These are phyloP conservation scores for Lasiosphaeriaceae sp. DNA, from an alignment of 495 filamentous ascomycete genomes.

Conservation along the genomic window DNA sequence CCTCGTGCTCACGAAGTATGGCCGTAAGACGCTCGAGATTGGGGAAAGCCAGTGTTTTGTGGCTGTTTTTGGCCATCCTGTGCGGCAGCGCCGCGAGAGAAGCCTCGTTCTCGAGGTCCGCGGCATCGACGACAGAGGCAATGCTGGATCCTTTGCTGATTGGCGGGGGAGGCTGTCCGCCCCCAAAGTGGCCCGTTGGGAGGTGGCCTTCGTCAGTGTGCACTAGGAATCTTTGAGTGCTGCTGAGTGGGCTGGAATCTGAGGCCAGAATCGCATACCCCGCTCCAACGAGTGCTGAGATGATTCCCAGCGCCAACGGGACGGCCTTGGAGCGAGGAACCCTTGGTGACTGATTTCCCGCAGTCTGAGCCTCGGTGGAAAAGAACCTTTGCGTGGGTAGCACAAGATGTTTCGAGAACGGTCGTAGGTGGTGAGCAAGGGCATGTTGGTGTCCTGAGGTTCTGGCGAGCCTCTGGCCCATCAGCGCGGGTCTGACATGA, in stretches of 20 bases:
- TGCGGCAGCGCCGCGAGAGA: not conserved
- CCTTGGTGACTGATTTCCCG: not conserved
- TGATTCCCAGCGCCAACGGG: not conserved
- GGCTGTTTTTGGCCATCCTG: not conserved
- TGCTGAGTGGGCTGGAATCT: not conserved
- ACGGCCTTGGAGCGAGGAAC: no score
- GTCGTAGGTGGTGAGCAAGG: no score
- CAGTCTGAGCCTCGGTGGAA: not conserved
- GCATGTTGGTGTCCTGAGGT: no score
- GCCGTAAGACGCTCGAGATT: not conserved
- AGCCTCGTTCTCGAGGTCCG: not conserved
- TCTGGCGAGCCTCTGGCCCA: no score
- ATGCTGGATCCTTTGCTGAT: not conserved
- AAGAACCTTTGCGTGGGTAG: not conserved
- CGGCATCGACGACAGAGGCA: not conserved
- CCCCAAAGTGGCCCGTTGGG: not conserved
- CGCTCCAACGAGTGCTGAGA: not conserved
- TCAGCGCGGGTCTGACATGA: no score
- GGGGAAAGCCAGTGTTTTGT: not conserved
- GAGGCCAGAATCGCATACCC: not conserved
- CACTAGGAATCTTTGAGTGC: not conserved
- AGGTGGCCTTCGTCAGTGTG: not conserved
- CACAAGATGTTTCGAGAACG: no score
- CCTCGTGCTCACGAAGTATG: slow-evolving; percentile 1
- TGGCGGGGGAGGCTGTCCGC: no score